Conservation (phyloP, 1,284 basidiomycete genomes). For the Paramarasmius palmivorus region DNA sequence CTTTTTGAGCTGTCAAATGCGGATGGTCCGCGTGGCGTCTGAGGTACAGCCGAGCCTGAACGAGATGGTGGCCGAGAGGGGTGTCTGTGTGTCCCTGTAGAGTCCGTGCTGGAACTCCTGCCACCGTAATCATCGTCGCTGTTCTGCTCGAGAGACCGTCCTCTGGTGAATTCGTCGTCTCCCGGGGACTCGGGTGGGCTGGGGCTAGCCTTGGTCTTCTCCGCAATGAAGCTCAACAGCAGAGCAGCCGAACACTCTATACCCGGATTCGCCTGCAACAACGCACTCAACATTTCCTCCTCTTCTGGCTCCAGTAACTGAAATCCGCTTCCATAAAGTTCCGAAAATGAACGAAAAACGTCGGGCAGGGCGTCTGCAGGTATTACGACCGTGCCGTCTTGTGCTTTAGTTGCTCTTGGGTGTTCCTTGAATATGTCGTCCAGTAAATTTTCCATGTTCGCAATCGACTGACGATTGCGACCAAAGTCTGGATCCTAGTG, state of each 20-base stretch:
- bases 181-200: neutral
- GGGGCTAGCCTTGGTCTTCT: neutral
- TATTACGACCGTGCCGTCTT: slow-evolving; percentile 2
- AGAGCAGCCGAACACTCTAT: neutral
- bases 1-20: slow-evolving; percentile 12
- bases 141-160: slow-evolving; percentile 3
- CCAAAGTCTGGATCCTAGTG: slow-evolving; percentile 7
- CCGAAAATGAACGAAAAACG: slow-evolving; percentile 7
- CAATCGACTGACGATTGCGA: slow-evolving; percentile 11
- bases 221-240: neutral
- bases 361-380: slow-evolving; percentile 9
- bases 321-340: neutral
- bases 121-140: slow-evolving; percentile 1
- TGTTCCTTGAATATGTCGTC: slow-evolving; percentile 7
- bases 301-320: neutral
- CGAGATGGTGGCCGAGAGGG: slow-evolving; percentile 14
- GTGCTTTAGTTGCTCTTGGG: neutral
- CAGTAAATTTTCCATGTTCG: slow-evolving; percentile 7
- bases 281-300: neutral
- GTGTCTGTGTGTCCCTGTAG: slow-evolving; percentile 10
- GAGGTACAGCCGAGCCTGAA: slow-evolving; percentile 4
- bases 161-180: neutral
- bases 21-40: slow-evolving; percentile 11
- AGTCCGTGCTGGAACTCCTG: slow-evolving; percentile 4
- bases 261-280: neutral